These are phyloP conservation scores for Cercophora sp. DNA, from an alignment of 495 filamentous ascomycete genomes.

Conservation along the genomic window DNA sequence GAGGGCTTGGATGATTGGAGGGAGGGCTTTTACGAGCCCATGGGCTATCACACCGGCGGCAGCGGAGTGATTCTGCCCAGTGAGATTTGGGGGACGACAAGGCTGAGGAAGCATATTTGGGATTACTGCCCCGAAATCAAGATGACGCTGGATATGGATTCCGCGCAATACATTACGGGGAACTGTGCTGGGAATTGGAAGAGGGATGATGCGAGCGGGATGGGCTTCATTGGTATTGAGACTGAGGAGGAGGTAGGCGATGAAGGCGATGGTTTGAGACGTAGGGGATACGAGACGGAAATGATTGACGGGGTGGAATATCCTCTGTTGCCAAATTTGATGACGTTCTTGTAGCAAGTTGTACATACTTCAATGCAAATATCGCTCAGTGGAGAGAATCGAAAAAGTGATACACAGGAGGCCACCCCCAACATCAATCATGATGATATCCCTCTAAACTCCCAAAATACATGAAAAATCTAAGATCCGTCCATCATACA, in stretches of 20 bases:
- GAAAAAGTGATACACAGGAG: too few species aligned
- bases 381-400: too few species aligned
- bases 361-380: too few species aligned
- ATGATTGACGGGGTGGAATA: conserved; percentile 40
- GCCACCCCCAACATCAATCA: too few species aligned
- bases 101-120: conserved; percentile 43
- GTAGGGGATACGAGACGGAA: conserved; percentile 26
- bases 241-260: conserved; percentile 12
- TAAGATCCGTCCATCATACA: too few species aligned
- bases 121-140: conserved; percentile 51
- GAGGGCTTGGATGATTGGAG: conserved; percentile 41
- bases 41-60: conserved; percentile 52
- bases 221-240: conserved; percentile 11
- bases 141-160: conserved; percentile 49
- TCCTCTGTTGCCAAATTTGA: conserved; percentile 33
- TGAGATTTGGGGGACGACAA: conserved; percentile 39
- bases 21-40: conserved; percentile 45
- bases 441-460: too few species aligned
- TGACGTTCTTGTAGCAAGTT: conserved; percentile 32
- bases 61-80: conserved; percentile 34
- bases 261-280: background rate
- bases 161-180: conserved; percentile 37
- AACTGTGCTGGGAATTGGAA: conserved; percentile 39
- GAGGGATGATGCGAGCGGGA: conserved; percentile 13
- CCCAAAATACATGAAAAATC: too few species aligned